Evolutionary conservation across 805 yeast species (phyloP).

Genomic region (Nakazawaea sp.): DNA sequence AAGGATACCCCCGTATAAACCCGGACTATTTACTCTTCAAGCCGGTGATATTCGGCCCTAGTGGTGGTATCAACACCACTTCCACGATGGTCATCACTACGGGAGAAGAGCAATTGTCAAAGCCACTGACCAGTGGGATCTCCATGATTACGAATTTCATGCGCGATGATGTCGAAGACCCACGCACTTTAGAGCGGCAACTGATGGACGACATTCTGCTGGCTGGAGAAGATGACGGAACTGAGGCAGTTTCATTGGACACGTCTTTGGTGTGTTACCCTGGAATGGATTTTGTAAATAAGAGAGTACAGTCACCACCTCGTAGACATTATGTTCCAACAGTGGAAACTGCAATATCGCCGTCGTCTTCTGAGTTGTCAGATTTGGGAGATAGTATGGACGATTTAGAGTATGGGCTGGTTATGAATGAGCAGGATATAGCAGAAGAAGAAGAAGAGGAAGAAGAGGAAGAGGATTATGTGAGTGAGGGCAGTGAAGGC

Average conservation of each 20-base stretch:
- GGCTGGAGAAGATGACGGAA: not conserved
- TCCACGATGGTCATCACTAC: slow-evolving; percentile 31
- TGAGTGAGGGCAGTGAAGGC: slow-evolving; percentile 36
- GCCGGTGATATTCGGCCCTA: slow-evolving; percentile 77
- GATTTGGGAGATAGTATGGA: no score
- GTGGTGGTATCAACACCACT: slow-evolving; percentile 74
- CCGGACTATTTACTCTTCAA: slow-evolving; percentile 64
- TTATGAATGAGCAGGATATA: not conserved
- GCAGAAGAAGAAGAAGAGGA: slow-evolving; percentile 13
- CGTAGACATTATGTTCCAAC: no score
- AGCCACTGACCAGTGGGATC: slow-evolving; percentile 37
- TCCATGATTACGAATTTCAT: slow-evolving; percentile 52
- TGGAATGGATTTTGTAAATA: not conserved
- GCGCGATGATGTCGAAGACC: slow-evolving; percentile 63
- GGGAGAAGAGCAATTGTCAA: slow-evolving; percentile 9
- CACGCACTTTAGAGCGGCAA: slow-evolving; percentile 51
- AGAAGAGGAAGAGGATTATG: slow-evolving; percentile 11
- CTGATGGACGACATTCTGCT: slow-evolving; percentile 36
- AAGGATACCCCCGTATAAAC: slow-evolving; percentile 44
- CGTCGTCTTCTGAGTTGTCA: no score
- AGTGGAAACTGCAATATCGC: no score
- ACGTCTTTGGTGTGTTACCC: not conserved
- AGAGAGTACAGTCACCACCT: no score
- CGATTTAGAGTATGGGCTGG: not conserved
- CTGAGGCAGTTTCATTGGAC: not conserved